Conservation (phyloP, 78 protist species). For the Dictyostelium capitatum region DNA sequence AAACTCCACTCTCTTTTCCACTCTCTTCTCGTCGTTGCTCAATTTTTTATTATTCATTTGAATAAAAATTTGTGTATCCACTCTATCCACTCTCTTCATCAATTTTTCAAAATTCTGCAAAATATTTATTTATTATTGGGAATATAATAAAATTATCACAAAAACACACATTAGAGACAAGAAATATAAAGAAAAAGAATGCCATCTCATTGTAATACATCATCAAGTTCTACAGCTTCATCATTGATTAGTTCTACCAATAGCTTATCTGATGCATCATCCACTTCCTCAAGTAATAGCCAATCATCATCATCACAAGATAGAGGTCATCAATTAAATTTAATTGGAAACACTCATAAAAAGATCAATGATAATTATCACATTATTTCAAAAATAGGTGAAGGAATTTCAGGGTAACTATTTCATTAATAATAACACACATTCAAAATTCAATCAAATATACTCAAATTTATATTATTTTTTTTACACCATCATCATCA, state of each 20-base stretch:
- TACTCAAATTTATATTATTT: not conserved
- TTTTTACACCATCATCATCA: not conserved
- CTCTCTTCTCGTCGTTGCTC: too few species aligned
- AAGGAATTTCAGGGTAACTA: conserved; percentile 80
- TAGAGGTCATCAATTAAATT: conserved; percentile 1
- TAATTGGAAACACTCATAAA: conserved; percentile 17
- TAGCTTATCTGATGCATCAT: conserved; percentile 4
- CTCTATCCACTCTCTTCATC: too few species aligned
- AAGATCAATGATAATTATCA: conserved; percentile 50
- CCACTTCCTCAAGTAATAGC: not conserved
- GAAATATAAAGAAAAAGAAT: not conserved
- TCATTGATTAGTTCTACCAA: conserved; percentile 9
- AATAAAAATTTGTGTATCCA: too few species aligned
- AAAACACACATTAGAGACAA: too few species aligned
- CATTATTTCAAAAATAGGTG: conserved; percentile 69
- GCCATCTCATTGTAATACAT: conserved; percentile 16
- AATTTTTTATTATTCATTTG: too few species aligned
- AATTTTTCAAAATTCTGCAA: too few species aligned
- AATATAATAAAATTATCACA: too few species aligned
- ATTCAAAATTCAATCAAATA: not conserved
- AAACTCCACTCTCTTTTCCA: too few species aligned
- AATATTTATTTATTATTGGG: too few species aligned
- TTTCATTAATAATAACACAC: not conserved
- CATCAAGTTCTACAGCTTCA: not conserved
- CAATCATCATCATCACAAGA: not conserved